Evolutionary conservation across 495 filamentous ascomycete species (phyloP), one percentile per base, ranked within the genome.

Genomic region (Penicillium taxi): DNA sequence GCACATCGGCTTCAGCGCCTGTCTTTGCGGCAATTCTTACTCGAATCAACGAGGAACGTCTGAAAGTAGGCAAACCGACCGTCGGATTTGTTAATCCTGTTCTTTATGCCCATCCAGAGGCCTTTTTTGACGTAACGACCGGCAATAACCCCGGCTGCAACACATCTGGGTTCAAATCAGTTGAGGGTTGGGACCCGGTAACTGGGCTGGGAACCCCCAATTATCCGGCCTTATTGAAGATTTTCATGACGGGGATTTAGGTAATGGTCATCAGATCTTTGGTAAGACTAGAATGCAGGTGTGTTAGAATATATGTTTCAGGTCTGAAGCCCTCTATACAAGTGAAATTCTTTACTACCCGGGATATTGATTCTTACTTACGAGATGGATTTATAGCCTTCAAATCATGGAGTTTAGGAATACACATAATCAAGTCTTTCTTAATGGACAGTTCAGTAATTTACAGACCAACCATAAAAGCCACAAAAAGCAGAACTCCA

Each of bases 61-160:
- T 80, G 14, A 66, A 64, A 1, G 56, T 48, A 3, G 75, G 73
- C 23, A 74, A 81, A 38, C 48, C 69, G 12, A 69, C 71, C 0
- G 62, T 82, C 0, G 79, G 79, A 0, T 72, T 82, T 35, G 50
- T 81, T 20, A 81, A 82, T 39, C 79, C 75, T 11, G 58, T 62
- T 3, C 52, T 83, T 9, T 83, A 84, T 50, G 65, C 64, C 0
- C 63, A 84, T 47, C 75, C 78, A 0, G 70, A 69, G 17, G 66
- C 70, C 0, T 64, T 84, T 32, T 75, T 73, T 35, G 81, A 84
- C 53, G 67, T 86, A 30, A 77, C 65, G 7, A 49, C 44, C 9
- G 81, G 81, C 0, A 67, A 56, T 2, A 83, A 82, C 48, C 56
- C 62, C 3, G 73, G 69, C 3, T 85, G 81, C 50, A 66, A 66